Base-by-base conservation (phyloP, 352 stramenopile genomes). In the Pythium coloratum region DNA sequence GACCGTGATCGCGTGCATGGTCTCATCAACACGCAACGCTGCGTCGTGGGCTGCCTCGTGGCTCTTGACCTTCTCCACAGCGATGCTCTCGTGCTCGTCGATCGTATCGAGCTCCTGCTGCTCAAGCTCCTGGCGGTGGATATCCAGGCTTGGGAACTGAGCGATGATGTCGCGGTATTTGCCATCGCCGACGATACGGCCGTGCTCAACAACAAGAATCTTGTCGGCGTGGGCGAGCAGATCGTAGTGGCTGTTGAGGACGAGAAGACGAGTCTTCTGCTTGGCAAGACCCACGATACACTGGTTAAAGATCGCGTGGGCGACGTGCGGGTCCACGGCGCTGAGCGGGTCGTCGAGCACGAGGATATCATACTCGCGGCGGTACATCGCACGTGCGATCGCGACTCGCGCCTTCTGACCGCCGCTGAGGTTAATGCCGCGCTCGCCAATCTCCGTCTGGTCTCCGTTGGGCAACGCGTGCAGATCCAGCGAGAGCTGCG, bases 231-330 rank as follows among this genome's bases (percentile, higher is more conserved):
- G 70, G 7, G 28, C 32, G 2, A 76, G 47, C 57, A 78, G 47
- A 33, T 76, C 65, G 33, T 76, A 76, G 62, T 78, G 67, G 42
- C 67, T 75, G 64, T 78, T 75, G 16, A 93, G 97, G 5, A 96
- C 93, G 8, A 97, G 77, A 49, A 98, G 62, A 3, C 97, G 78
- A 10, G 82, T 92, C 62, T 81, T 80, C 60, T 55, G 16, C 44
- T 66, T 61, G n/a, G 67, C 66, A 6, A 77, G 44, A 7, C 71
- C 61, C 0, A 73, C 51, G 28, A 86, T 73, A 46, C 76, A 75
- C 18, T 82, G 61, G 28, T 75, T 49, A 62, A 84, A 84, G 30
- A 84, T 76, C 3, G 67, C 72, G 24, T 75, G 64, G 0, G 73
- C 77, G 2, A 85, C 75, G 62, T 81, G 73, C 26, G 66, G 66